phyloP scores from a whole-genome alignment of 2,329 filamentous ascomycete genomes.

The Lachnellula willkommii region DNA sequence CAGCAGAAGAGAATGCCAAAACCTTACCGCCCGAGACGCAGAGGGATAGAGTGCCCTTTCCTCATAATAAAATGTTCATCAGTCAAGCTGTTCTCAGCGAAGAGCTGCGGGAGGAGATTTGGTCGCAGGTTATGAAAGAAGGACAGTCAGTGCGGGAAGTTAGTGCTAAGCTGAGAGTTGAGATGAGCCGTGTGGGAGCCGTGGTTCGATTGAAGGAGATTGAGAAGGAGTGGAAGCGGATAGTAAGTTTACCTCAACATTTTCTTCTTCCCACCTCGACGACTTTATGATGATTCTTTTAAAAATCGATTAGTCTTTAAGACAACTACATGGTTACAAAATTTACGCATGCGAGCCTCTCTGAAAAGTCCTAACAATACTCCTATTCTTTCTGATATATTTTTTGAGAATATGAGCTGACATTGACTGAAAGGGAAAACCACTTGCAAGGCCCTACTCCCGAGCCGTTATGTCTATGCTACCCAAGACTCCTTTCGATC shows the following conservation, averaged over 20 bases:
- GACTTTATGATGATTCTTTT: conserved; percentile 60
- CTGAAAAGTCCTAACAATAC: conserved; percentile 45
- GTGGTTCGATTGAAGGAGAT: conserved; percentile 65
- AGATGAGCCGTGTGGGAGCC: conserved; percentile 64
- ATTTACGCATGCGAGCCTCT: conserved; percentile 68
- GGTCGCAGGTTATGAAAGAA: conserved; percentile 48
- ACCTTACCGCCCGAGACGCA: conserved; percentile 16
- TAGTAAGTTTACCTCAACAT: conserved; percentile 48
- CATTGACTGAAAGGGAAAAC: conserved; percentile 57
- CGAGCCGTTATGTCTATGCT: conserved; percentile 75
- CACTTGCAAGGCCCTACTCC: conserved; percentile 69
- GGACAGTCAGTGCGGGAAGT: conserved; percentile 56
- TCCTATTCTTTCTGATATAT: conserved; percentile 10
- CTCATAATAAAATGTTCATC: conserved; percentile 53
- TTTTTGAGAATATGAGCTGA: conserved; percentile 16
- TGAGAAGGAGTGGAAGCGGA: conserved; percentile 58
- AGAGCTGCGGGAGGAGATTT: conserved; percentile 59
- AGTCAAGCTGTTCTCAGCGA: conserved; percentile 61
- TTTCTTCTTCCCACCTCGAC: conserved; percentile 6
- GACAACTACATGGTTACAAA: conserved; percentile 89
- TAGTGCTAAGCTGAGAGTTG: conserved; percentile 57
- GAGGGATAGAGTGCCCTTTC: conserved; percentile 47
- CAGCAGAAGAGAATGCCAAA: not conserved
- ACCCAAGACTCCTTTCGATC: conserved; percentile 61
- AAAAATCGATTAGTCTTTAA: conserved; percentile 99